These are phyloP conservation scores for Prunus davidiana DNA, from an alignment of 306 rosid genomes.

Conservation along the genomic window DNA sequence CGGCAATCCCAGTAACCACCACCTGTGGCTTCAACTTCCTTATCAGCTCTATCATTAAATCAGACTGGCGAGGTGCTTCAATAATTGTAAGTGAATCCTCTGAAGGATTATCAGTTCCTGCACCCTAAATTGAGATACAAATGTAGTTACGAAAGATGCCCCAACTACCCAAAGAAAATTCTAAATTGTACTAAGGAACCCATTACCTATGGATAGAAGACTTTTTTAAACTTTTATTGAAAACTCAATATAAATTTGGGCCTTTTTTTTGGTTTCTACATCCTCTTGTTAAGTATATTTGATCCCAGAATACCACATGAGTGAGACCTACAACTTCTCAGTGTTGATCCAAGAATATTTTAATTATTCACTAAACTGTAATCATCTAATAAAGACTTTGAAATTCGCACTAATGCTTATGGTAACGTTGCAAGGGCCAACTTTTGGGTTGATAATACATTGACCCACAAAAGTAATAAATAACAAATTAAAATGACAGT, in stretches of 20 bases:
- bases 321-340: neutral
- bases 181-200: neutral
- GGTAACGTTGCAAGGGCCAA: neutral
- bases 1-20: constrained; percentile 92
- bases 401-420: neutral
- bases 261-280: neutral
- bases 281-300: neutral
- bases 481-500: neutral
- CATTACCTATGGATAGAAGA: neutral
- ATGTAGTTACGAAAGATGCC: constrained; percentile 19
- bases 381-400: neutral
- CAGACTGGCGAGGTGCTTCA: constrained; percentile 97
- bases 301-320: neutral
- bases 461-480: neutral
- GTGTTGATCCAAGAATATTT: neutral
- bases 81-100: constrained; percentile 65
- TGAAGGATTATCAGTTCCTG: constrained; percentile 30
- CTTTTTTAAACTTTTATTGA: too few species aligned
- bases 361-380: neutral
- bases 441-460: neutral
- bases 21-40: constrained; percentile 91
- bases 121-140: constrained; percentile 35
- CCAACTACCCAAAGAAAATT: neutral
- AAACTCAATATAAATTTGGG: neutral
- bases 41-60: constrained; percentile 85